phyloP scores from a whole-genome alignment of 306 rosid genomes.

The Rubus parviflorus region DNA sequence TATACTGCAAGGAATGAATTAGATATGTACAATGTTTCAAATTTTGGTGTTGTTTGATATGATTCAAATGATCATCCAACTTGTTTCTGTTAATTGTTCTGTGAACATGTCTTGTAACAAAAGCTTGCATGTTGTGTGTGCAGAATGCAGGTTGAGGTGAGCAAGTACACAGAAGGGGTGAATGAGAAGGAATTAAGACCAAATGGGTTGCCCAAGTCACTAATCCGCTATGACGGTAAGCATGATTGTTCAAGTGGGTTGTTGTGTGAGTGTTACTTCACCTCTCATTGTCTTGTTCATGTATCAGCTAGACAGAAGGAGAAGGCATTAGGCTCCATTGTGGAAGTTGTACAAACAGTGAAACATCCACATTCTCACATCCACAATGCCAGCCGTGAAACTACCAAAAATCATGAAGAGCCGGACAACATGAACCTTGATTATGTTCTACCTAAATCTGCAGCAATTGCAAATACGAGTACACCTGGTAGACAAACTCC shows the following conservation, averaged over 20 bases:
- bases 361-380: conserved; percentile 56
- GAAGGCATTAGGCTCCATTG: conserved; percentile 67
- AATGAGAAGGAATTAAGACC: conserved; percentile 66
- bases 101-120: not conserved
- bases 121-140: conserved; percentile 22
- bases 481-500: conserved; percentile 43
- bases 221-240: conserved; percentile 78
- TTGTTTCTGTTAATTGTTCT: not conserved
- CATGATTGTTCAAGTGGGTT: conserved; percentile 3
- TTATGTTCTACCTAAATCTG: conserved; percentile 57
- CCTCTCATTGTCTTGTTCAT: conserved; percentile 38
- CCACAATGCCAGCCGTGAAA: conserved; percentile 35
- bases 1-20: not conserved
- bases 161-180: conserved; percentile 90
- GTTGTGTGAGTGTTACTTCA: conserved; percentile 15
- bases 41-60: not conserved
- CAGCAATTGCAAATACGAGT: conserved; percentile 40
- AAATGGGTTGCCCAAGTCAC: conserved; percentile 81
- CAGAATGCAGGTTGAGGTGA: conserved; percentile 99
- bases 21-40: not conserved
- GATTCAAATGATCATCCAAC: not conserved
- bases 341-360: conserved; percentile 85
- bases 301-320: conserved; percentile 86
- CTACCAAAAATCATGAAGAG: conserved; percentile 45
- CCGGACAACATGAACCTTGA: conserved; percentile 45